These are phyloP conservation scores for Nephelium lappaceum DNA, from an alignment of 345 rosid genomes.

Conservation along the genomic window DNA sequence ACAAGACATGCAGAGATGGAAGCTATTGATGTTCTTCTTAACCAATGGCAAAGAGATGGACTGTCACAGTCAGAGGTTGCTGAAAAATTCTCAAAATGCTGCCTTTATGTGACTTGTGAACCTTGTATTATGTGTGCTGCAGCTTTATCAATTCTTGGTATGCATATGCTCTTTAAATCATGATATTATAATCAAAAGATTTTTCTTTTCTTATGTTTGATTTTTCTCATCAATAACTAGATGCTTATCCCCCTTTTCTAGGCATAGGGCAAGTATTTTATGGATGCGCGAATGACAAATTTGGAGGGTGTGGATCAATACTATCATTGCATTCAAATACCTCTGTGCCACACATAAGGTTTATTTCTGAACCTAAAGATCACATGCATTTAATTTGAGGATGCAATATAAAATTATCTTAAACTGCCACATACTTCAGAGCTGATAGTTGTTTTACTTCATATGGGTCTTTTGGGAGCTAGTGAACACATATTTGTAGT, in stretches of 20 bases:
- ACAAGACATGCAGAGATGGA: constrained; percentile 98
- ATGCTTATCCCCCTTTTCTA: constrained; percentile 13
- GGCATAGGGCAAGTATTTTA: constrained; percentile 72
- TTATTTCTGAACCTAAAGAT: constrained; percentile 19
- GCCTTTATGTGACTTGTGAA: constrained; percentile 85
- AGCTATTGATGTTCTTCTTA: constrained; percentile 72
- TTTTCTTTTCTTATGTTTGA: neutral
- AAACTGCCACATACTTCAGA: neutral
- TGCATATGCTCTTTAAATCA: constrained; percentile 1
- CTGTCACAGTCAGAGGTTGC: constrained; percentile 60
- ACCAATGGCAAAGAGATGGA: constrained; percentile 59
- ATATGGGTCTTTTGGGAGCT: neutral
- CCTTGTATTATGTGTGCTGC: constrained; percentile 96
- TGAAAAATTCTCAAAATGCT: constrained; percentile 59
- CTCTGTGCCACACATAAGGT: constrained; percentile 37
- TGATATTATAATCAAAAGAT: neutral
- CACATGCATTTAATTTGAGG: neutral
- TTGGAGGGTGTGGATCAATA: constrained; percentile 90
- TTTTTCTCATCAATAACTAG: constrained; percentile 1
- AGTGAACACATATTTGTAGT: neutral
- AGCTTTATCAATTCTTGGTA: constrained; percentile 78
- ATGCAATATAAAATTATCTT: neutral
- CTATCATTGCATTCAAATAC: constrained; percentile 55
- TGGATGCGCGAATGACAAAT: constrained; percentile 83
- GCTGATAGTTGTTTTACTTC: neutral